Percentiles rank a stretch among this genome's conserved stretches.
Evolutionary conservation across 106 monocot genomes (phyloP).

Genomic region (Gastrodia elata): DNA sequence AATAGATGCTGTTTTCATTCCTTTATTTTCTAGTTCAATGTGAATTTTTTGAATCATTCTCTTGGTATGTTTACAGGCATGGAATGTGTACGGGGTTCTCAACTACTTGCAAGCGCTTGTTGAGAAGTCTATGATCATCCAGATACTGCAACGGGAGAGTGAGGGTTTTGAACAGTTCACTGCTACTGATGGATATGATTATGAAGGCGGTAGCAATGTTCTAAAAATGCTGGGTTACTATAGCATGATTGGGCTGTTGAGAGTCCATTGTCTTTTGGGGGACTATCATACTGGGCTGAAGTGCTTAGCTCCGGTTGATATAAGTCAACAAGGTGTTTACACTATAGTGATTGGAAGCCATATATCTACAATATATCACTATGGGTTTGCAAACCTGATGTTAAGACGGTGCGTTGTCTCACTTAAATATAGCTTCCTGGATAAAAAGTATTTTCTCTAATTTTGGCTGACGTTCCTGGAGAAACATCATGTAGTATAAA

Average conservation of each 20-base stretch:
- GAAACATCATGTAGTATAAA: neutral
- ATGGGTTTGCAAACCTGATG: slow-evolving; percentile 94
- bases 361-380: slow-evolving; percentile 90
- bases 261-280: slow-evolving; percentile 90
- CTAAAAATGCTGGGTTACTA: slow-evolving; percentile 93
- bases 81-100: slow-evolving; percentile 94
- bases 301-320: slow-evolving; percentile 83
- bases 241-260: slow-evolving; percentile 87
- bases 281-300: slow-evolving; percentile 87
- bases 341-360: slow-evolving; percentile 90
- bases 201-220: slow-evolving; percentile 92
- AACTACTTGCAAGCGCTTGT: slow-evolving; percentile 97
- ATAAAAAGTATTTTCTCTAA: neutral
- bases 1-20: neutral
- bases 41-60: neutral
- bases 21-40: neutral
- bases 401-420: slow-evolving; percentile 48
- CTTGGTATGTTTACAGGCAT: slow-evolving; percentile 40
- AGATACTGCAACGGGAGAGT: slow-evolving; percentile 87
- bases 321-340: slow-evolving; percentile 84
- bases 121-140: slow-evolving; percentile 77
- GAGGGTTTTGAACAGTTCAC: slow-evolving; percentile 88
- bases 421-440: neutral
- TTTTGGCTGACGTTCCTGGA: neutral
- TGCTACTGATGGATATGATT: slow-evolving; percentile 85